Base-by-base conservation (phyloP, 208 protist genomes). In the Herpetomonas muscarum region DNA sequence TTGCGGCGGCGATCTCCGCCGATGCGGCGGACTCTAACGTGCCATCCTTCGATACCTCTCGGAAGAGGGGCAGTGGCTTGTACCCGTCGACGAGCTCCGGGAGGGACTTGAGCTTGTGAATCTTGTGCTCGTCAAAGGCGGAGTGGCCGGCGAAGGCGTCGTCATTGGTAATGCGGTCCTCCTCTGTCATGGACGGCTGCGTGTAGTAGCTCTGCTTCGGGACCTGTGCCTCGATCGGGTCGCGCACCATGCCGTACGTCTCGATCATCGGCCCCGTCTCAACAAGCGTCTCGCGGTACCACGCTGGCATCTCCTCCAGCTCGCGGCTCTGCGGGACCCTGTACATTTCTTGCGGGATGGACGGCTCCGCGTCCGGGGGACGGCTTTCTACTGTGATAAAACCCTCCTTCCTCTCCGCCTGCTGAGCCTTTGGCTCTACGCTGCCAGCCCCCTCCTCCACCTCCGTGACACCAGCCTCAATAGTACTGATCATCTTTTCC, bases 121-220 rank as follows among this genome's bases (percentile, higher is more conserved):
- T 80, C 59, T 92, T 92, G 34, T 70, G 44, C 62, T 90, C 82
- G 55, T 94, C 88, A 77, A 94, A 94, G 36, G 85, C 76, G n/a
- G 88, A 89, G 13, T 62, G 65, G 30, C 78, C 82, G 49, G 61
- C 63, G 7, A 61, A 60, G 25, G 79, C 74, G 64, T 89, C 80
- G 64, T 94, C 88, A 50, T 90, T 78, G 51, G 80, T 87, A 64
- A 92, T 78, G 48, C 79, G 71, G 39, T 67, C 73, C 39, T 80
- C 76, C 34, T 88, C 75, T 19, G 51, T 58, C 48, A 89, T 54
- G 25, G 71, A 52, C 12, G 80, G 72, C 5, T 80, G 82, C 26
- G 59, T 52, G 70, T 92, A 92, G 69, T 88, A 94, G 65, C 81
- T 72, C 41, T 60, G 44, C 19, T 51, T 31, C 37, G 61, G 34